phyloP scores from a whole-genome alignment of 176 grass and related monocot species.

The Phragmites australis region DNA sequence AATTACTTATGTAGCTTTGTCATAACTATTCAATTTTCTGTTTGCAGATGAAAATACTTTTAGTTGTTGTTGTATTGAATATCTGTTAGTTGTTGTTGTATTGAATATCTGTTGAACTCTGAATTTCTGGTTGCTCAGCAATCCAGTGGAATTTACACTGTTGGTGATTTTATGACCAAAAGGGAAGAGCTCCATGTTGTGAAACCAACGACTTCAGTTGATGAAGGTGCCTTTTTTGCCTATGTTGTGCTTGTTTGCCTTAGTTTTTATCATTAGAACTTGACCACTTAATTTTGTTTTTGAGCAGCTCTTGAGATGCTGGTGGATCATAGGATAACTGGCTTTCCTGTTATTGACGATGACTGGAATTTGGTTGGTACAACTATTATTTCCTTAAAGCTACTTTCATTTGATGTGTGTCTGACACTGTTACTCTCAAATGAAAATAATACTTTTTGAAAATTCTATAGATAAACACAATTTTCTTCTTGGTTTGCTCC shows the following conservation, averaged over 20 bases:
- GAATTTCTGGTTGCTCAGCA: slow-evolving; percentile 46
- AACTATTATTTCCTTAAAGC: not conserved
- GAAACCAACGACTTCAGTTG: slow-evolving; percentile 61
- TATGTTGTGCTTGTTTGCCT: not conserved
- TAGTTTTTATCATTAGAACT: too few species aligned
- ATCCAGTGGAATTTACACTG: slow-evolving; percentile 51
- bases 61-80: too few species aligned
- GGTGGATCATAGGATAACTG: slow-evolving; percentile 73
- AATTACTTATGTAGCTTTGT: not conserved
- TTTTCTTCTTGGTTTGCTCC: too few species aligned
- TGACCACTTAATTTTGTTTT: too few species aligned
- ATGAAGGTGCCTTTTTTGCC: slow-evolving; percentile 46
- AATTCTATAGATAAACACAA: too few species aligned
- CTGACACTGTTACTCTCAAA: not conserved
- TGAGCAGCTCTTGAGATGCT: slow-evolving; percentile 66
- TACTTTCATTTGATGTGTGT: not conserved
- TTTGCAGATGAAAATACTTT: not conserved
- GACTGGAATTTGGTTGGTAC: slow-evolving; percentile 68
- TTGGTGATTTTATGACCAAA: slow-evolving; percentile 87
- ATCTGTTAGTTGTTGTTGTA: too few species aligned
- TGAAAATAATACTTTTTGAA: too few species aligned
- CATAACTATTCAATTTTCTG: not conserved
- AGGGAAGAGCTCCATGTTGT: slow-evolving; percentile 68
- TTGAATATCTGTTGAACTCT: slow-evolving; percentile 1
- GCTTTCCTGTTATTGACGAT: slow-evolving; percentile 90